phyloP scores from a whole-genome alignment of 129 eudicot species.

The Centella asiatica region DNA sequence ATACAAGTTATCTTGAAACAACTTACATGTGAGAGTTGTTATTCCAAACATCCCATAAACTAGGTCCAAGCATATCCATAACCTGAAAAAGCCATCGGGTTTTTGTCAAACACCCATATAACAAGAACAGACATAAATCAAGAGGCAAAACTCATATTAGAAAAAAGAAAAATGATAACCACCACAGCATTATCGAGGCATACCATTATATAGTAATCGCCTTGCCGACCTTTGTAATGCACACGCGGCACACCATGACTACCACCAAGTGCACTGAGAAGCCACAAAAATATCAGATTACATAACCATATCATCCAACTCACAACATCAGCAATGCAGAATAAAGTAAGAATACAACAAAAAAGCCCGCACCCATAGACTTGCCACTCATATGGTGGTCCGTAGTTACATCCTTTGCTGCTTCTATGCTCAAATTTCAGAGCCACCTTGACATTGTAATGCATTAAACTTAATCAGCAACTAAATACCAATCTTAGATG shows the following conservation, averaged over 20 bases:
- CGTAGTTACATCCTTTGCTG: constrained; percentile 92
- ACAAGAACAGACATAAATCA: not conserved
- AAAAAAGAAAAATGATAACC: not conserved
- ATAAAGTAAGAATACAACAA: not conserved
- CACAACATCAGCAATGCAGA: not conserved
- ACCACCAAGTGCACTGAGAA: not conserved
- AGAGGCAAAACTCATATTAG: not conserved
- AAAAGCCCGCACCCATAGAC: constrained; percentile 56
- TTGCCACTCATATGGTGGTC: constrained; percentile 94
- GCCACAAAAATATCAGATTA: not conserved
- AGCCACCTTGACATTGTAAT: constrained; percentile 45
- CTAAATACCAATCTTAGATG: not conserved
- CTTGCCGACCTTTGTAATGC: constrained; percentile 8
- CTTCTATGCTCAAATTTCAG: constrained; percentile 76
- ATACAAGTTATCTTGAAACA: no score
- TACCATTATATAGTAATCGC: constrained; percentile 13
- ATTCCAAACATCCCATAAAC: constrained; percentile 90
- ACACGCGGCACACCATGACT: constrained; percentile 10
- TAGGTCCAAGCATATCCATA: constrained; percentile 94
- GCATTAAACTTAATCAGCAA: not conserved
- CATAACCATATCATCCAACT: not conserved
- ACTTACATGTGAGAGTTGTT: constrained; percentile 62
- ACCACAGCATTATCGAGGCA: not conserved
- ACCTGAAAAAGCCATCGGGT: constrained; percentile 35
- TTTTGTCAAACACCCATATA: not conserved